Percentiles rank a stretch among this genome's conserved stretches.
These are phyloP conservation scores for Penicillium crystallinum DNA, from an alignment of 495 filamentous ascomycete species.

Conservation along the genomic window DNA sequence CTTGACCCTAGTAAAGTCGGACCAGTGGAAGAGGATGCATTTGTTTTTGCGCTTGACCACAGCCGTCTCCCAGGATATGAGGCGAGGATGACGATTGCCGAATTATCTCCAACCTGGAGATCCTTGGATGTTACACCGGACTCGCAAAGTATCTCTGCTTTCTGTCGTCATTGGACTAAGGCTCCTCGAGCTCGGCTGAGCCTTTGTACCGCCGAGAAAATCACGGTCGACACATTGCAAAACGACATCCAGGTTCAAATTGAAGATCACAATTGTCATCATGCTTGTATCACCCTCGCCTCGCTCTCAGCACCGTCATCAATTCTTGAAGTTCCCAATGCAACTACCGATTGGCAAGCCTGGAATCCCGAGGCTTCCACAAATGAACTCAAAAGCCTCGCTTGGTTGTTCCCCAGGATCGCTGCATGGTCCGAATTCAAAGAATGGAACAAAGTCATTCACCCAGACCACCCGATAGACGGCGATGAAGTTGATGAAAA, in stretches of 20 bases:
- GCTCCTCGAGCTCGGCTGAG: constrained; percentile 7
- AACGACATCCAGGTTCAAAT: constrained; percentile 10
- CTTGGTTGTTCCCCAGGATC: constrained; percentile 30
- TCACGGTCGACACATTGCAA: constrained; percentile 12
- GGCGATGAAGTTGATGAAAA: not conserved
- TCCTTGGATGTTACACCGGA: constrained; percentile 8
- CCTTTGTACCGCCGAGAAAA: constrained; percentile 2
- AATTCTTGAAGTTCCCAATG: constrained; percentile 8
- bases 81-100: constrained; percentile 43
- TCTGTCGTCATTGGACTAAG: constrained; percentile 22
- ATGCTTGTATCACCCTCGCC: constrained; percentile 25
- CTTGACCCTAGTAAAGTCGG: constrained; percentile 53
- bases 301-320: constrained; percentile 14
- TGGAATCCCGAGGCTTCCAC: constrained; percentile 16
- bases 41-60: constrained; percentile 57
- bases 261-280: constrained; percentile 14
- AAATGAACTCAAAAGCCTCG: constrained; percentile 18
- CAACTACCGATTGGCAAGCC: constrained; percentile 16
- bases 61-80: constrained; percentile 50
- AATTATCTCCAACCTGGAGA: constrained; percentile 33
- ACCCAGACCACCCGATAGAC: not conserved
- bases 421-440: constrained; percentile 14
- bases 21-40: constrained; percentile 47
- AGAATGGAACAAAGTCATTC: constrained; percentile 21
- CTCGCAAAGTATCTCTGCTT: constrained; percentile 15